Base-by-base conservation (phyloP, 768 basidiomycete species). In the Kwoniella dejecticola region DNA sequence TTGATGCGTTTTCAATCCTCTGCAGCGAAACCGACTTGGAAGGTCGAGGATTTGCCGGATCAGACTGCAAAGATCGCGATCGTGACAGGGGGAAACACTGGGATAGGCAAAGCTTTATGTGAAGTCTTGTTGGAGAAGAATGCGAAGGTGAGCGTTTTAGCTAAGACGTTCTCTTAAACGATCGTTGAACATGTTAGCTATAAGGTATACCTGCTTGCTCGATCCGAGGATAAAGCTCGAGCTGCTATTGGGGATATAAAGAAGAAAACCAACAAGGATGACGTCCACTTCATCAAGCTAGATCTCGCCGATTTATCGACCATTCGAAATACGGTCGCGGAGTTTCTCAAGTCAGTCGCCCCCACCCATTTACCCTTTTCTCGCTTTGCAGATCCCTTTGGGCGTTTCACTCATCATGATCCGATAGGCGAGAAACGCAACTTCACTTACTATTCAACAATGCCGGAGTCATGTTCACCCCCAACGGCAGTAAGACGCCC, bases 381-480 rank as follows among this genome's bases (percentile, higher is more conserved):
- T n/a, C n/a, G n/a, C n/a, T n/a, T n/a, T n/a, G n/a, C n/a, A n/a
- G n/a, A n/a, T n/a, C n/a, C n/a, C n/a, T n/a, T n/a, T n/a, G n/a
- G n/a, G n/a, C 17, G 17, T 8, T 38, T 38, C 17, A 38, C 17
- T 8, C 36, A 17, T 17, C 8, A 38, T 38, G 36, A 17, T 17
- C 17, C 17, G 8, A 38, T 38, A 38, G 42, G 11, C 11, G 21
- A 21, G 42, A 44, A 21, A 6, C 8, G 6, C 8, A 44, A 10
- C 42, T 27, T 21, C 48, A 49, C 27, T 8, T 49, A 8, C 24
- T 27, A 31, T 27, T 49, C 48, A 49, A 49, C 19, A 27, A 26
- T 26, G 48, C 48, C 15, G 48, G 48, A 23, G 48, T 49, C 11
- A 49, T 49, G 48, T 49, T 49, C 48, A 6, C 48, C 10, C 48